Percentiles rank a stretch among this genome's conserved stretches.
Evolutionary conservation across 2,329 filamentous ascomycete genomes (phyloP).

Genomic region (Penicillium sp.): DNA sequence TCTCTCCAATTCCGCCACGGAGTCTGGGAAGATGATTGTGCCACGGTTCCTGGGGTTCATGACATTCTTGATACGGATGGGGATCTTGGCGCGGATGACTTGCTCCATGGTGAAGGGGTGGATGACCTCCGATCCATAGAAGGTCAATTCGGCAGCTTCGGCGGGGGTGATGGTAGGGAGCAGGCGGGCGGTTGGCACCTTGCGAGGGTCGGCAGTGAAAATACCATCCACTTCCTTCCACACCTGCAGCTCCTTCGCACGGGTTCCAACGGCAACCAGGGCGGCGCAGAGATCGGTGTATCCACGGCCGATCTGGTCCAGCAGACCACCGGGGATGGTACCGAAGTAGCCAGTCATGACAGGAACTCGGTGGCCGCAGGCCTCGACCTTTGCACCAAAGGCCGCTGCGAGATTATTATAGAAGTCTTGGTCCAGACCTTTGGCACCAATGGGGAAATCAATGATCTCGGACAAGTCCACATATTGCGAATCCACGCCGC

Average conservation of each 20-base stretch:
- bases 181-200: conserved; percentile 90
- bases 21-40: conserved; percentile 74
- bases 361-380: conserved; percentile 69
- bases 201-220: conserved; percentile 81
- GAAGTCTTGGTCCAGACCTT: conserved; percentile 66
- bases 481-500: conserved; percentile 81
- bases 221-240: conserved; percentile 99
- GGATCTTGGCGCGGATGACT: conserved; percentile 66
- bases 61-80: conserved; percentile 70
- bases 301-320: conserved; percentile 89
- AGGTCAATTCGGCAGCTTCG: conserved; percentile 93
- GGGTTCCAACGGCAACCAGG: conserved; percentile 83
- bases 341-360: conserved; percentile 95
- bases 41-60: conserved; percentile 66
- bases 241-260: conserved; percentile 86
- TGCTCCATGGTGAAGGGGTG: conserved; percentile 99
- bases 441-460: conserved; percentile 59
- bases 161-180: conserved; percentile 86
- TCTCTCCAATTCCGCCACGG: conserved; percentile 53
- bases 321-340: conserved; percentile 83
- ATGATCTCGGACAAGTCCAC: conserved; percentile 85
- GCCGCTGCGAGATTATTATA: conserved; percentile 66
- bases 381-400: conserved; percentile 65
- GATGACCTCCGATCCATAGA: conserved; percentile 94
- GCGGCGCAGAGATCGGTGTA: conserved; percentile 97